Conservation (phyloP, 192 early-diverging fungal species). For the Podila epicladia region DNA sequence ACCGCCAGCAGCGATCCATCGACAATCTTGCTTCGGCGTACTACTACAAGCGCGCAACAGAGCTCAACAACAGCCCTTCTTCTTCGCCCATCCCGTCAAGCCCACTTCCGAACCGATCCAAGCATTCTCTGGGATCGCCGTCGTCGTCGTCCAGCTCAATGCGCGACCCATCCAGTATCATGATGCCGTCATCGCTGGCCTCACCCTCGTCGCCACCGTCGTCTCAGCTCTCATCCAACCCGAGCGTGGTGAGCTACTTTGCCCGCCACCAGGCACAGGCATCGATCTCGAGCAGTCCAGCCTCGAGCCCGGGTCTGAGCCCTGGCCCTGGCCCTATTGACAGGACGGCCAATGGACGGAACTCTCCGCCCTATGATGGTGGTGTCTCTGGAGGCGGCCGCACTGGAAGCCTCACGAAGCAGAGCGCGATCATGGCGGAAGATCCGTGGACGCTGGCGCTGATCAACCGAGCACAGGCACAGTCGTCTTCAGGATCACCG, state of each 20-base stretch:
- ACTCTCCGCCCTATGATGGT: background rate
- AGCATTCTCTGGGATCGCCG: background rate
- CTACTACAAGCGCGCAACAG: constrained; percentile 27
- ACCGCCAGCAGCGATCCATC: constrained; percentile 32
- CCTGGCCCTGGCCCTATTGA: background rate
- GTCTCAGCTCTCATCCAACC: background rate
- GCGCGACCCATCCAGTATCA: background rate
- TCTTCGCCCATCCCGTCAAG: background rate
- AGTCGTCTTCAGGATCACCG: background rate
- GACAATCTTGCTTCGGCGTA: constrained; percentile 41
- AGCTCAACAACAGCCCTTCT: constrained; percentile 2
- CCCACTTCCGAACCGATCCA: background rate
- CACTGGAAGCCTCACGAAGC: background rate
- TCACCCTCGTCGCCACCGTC: background rate
- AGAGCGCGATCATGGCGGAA: background rate
- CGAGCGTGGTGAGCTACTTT: background rate
- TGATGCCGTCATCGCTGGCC: background rate
- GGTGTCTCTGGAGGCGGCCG: background rate
- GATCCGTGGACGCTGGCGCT: background rate
- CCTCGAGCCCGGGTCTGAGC: background rate
- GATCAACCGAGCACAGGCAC: background rate
- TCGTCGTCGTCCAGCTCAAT: background rate
- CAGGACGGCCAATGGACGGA: background rate
- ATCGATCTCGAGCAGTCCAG: background rate
- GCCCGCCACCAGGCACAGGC: background rate